These are phyloP conservation scores for Alternaria tenuissima DNA, from an alignment of 2,329 filamentous ascomycete genomes.

Conservation along the genomic window DNA sequence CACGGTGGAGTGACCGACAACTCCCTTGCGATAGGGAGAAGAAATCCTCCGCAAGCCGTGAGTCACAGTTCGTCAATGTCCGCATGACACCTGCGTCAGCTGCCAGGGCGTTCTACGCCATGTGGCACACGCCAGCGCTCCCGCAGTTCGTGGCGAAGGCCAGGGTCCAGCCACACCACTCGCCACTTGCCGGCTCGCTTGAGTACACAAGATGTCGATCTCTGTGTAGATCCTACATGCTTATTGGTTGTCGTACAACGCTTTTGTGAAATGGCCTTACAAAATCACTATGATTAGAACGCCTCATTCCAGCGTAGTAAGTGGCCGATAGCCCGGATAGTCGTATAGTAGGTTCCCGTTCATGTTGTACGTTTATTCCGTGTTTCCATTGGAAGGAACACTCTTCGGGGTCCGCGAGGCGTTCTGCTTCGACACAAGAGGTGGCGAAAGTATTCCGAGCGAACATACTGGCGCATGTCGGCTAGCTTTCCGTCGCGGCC, in stretches of 20 bases:
- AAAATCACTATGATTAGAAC: constrained; percentile 10
- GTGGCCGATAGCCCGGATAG: neutral
- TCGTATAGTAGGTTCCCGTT: neutral
- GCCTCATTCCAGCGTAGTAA: neutral
- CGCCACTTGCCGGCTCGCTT: constrained; percentile 18
- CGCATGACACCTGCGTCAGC: constrained; percentile 7
- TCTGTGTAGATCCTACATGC: constrained; percentile 5
- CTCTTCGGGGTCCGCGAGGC: constrained; percentile 10
- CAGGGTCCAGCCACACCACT: constrained; percentile 16
- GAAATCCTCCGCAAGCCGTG: neutral
- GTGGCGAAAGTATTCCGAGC: constrained; percentile 11
- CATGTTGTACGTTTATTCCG: constrained; percentile 1
- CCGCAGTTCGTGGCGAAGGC: constrained; percentile 20
- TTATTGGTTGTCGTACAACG: constrained; percentile 14
- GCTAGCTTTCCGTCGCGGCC: neutral
- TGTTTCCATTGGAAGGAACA: neutral
- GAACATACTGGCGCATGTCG: constrained; percentile 1
- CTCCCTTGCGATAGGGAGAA: neutral
- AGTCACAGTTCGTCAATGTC: constrained; percentile 8
- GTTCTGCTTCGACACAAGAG: neutral
- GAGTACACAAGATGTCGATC: constrained; percentile 15
- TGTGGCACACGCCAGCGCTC: constrained; percentile 17
- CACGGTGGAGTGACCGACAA: neutral
- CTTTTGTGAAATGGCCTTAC: constrained; percentile 1
- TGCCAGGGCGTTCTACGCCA: constrained; percentile 5